Base-by-base conservation (phyloP, 768 basidiomycete genomes). In the Leccinum variicolor region DNA sequence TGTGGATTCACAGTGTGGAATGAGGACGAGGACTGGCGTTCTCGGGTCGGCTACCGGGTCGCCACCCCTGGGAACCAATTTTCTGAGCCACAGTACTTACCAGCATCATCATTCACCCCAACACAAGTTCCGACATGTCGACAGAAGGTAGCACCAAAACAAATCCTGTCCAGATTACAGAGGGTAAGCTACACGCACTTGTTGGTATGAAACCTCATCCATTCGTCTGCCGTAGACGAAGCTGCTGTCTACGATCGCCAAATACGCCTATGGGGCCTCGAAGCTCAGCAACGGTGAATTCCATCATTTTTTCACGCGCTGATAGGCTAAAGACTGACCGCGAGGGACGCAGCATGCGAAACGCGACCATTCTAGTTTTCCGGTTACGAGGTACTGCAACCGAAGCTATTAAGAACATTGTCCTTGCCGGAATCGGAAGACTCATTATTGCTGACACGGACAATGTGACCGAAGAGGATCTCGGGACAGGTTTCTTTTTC, bases 191-290 rank as follows among this genome's bases (percentile, higher is more conserved):
- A 13, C 6, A 6, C 10, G 41, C 5, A 43, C 6, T 43, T 19
- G 11, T 41, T 41, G 0, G n/a, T 41, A 41, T 41, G 39, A n/a
- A 4, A 41, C n/a, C 41, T 19, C 19, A 11, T 19, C 19, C 41
- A 19, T 21, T 23, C 34, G 17, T 49, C 31, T 39, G 31, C 45
- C 15, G 45, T 57, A 84, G 82, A 84, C 66, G 82, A 87, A 63
- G 86, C 84, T n/a, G 92, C 90, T 14, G 81, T 97, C 25, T 97
- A 98, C 72, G 97, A 98, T 72, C 86, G 96, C 26, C 95, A 98
- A 73, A 97, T 98, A 77, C 85, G 96, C 29, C 76, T 98, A 64
- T 99, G 97, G 97, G 97, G 97, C 47, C 84, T 98, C 43, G 97
- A 98, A 71, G 97, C 97, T 34, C 97, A 99, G 71, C 93, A 97